Conservation (phyloP, 2,329 filamentous ascomycete species). For the Clarireedia homoeocarpa region DNA sequence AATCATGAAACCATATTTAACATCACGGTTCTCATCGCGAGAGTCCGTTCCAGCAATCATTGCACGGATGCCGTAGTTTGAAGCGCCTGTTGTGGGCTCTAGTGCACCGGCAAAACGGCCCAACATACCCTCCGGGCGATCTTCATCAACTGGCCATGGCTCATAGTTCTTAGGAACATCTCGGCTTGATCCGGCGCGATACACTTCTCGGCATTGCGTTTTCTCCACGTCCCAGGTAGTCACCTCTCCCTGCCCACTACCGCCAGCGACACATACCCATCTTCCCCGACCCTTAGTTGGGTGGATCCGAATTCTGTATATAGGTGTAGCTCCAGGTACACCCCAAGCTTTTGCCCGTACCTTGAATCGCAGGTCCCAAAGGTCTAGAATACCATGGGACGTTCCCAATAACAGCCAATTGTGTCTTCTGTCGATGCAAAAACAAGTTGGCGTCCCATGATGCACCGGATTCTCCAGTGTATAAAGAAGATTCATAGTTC, state of each 20-base stretch:
- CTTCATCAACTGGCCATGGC: constrained; percentile 83
- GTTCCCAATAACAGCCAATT: constrained; percentile 92
- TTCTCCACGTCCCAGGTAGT: constrained; percentile 96
- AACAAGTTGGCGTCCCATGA: constrained; percentile 85
- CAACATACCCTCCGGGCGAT: constrained; percentile 79
- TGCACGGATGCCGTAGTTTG: constrained; percentile 60
- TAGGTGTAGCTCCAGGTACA: constrained; percentile 68
- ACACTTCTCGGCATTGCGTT: constrained; percentile 79
- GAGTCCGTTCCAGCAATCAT: constrained; percentile 66
- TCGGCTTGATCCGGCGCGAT: constrained; percentile 57
- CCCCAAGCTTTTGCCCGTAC: constrained; percentile 85
- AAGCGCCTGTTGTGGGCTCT: constrained; percentile 46
- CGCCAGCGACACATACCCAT: constrained; percentile 84
- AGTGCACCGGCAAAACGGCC: constrained; percentile 72
- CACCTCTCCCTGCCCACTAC: constrained; percentile 79
- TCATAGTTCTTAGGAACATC: constrained; percentile 62
- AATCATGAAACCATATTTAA: constrained; percentile 74
- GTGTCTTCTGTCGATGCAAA: constrained; percentile 76
- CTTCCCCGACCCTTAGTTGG: constrained; percentile 70
- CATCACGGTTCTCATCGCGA: constrained; percentile 61
- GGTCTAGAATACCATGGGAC: constrained; percentile 81
- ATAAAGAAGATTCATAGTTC: constrained; percentile 77
- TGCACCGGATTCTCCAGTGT: constrained; percentile 79
- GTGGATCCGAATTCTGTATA: constrained; percentile 73
- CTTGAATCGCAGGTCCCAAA: constrained; percentile 96